Conservation (phyloP, 164 flowering plant genomes). For the Tetracentron sinense region DNA sequence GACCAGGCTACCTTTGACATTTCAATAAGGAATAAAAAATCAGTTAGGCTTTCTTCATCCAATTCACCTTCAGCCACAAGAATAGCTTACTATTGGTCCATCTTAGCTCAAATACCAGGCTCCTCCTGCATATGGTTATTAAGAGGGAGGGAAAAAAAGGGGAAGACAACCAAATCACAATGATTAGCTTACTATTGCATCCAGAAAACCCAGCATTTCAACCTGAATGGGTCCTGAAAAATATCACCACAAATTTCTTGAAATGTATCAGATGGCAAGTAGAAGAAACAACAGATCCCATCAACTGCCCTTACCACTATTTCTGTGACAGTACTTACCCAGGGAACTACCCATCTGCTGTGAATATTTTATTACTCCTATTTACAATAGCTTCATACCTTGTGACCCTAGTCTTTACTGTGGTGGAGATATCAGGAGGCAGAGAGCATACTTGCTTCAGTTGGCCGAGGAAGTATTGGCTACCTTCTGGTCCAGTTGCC, state of each 20-base stretch:
- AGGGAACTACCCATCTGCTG: slow-evolving; percentile 32
- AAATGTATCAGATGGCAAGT: slow-evolving; percentile 51
- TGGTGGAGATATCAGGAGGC: slow-evolving; percentile 14
- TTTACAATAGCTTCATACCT: slow-evolving; percentile 30
- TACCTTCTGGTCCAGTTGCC: slow-evolving; percentile 53
- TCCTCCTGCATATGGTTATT: neutral
- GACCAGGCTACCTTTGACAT: no score
- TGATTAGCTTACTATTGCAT: slow-evolving; percentile 18
- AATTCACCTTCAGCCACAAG: slow-evolving; percentile 10
- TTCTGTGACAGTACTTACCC: slow-evolving; percentile 47
- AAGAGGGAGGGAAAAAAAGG: neutral
- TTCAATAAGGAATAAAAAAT: slow-evolving; percentile 1
- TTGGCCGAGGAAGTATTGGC: slow-evolving; percentile 23
- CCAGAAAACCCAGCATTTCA: slow-evolving; percentile 21
- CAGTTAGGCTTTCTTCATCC: slow-evolving; percentile 28
- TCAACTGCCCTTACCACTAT: slow-evolving; percentile 52
- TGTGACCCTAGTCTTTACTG: slow-evolving; percentile 22
- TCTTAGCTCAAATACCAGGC: neutral
- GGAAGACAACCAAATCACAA: slow-evolving; percentile 4
- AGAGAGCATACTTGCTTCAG: slow-evolving; percentile 5
- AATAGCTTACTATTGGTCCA: slow-evolving; percentile 11
- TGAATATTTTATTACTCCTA: slow-evolving; percentile 27
- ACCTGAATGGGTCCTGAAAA: slow-evolving; percentile 26
- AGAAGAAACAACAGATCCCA: slow-evolving; percentile 50
- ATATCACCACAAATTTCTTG: slow-evolving; percentile 35